Base-by-base conservation (phyloP, 371 early-diverging fungal genomes). In the Mortierella sp. region DNA sequence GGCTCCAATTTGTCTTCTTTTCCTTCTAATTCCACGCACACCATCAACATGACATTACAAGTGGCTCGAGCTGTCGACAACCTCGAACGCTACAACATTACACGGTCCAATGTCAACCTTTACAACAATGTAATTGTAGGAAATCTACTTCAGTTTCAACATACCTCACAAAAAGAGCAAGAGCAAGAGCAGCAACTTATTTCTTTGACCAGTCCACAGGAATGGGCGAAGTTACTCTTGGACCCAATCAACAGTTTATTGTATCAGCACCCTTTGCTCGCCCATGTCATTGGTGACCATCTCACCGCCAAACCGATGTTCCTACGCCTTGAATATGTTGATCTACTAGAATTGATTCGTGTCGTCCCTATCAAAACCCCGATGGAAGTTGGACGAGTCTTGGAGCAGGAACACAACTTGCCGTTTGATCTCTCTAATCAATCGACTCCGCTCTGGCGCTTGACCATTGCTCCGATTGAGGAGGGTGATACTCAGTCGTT, bases 11-110 rank as follows among this genome's bases (percentile, higher is more conserved):
- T 24, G 5, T 1, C 22, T 28, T 54, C 22, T 32, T 59, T 16
- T 35, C 3, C n/a, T 58, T 39, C 18, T 49, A 10, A 28, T 57
- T 30, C 30, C 6, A 1, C 63, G 32, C 43, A 24, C 39, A 26
- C n/a, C 35, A 10, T 54, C 49, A 63, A 12, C 51, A 78, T 73
- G 78, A 28, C 70, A 11, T 39, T 80, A 22, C 72, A 57, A 30
- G 58, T 69, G 0, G 72, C 67, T 20, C 68, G 81, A 32, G 61
- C 72, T 20, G 59, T 80, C 63, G 70, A 69, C 47, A 51, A 66
- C 52, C 75, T 80, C 20, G 81, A 80, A 32, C 75, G 75, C 24
- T 80, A 80, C 67, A 75, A 69, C 32, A 26, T 80, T 54, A 68
- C 81, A 18, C 74, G 81, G 9, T 72, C 72, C n/a, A 80, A 80